Evolutionary conservation across 2,329 filamentous ascomycete genomes (phyloP).

Genomic region (Teratosphaeria destructans): DNA sequence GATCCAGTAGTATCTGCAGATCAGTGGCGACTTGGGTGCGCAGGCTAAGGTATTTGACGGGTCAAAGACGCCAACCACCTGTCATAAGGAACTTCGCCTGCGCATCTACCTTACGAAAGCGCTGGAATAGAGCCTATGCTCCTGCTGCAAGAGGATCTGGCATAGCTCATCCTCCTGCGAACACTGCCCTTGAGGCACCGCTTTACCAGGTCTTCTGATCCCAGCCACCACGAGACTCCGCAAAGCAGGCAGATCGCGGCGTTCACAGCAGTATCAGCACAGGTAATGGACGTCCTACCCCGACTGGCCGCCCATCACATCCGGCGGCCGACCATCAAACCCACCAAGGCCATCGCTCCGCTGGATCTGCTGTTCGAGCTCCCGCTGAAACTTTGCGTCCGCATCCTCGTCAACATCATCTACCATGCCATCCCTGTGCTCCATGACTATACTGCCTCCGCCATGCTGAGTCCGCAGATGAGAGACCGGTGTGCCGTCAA

Average conservation of each 20-base stretch:
- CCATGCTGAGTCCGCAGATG: neutral
- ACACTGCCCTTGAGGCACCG: no score
- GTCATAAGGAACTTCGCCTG: no score
- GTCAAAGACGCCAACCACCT: no score
- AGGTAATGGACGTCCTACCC: neutral
- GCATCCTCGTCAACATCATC: slow-evolving; percentile 3
- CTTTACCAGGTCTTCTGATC: no score
- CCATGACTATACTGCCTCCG: slow-evolving; percentile 2
- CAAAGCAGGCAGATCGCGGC: neutral
- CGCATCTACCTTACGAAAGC: neutral
- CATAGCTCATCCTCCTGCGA: no score
- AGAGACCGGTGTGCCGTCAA: neutral
- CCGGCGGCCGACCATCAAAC: neutral
- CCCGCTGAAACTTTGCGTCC: neutral
- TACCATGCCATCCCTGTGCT: neutral
- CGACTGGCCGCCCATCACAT: neutral
- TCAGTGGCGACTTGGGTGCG: neutral
- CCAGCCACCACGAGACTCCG: no score
- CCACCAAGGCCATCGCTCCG: neutral
- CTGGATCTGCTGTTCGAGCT: neutral
- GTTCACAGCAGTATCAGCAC: neutral
- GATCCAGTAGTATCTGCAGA: neutral
- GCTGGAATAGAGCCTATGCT: neutral
- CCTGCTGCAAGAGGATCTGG: neutral
- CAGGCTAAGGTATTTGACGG: no score